A percentile compares a stretch with the other conserved stretches of the same genome.
phyloP scores from a whole-genome alignment of 176 grass and related monocot genomes.

The Oropetium thomaeum region DNA sequence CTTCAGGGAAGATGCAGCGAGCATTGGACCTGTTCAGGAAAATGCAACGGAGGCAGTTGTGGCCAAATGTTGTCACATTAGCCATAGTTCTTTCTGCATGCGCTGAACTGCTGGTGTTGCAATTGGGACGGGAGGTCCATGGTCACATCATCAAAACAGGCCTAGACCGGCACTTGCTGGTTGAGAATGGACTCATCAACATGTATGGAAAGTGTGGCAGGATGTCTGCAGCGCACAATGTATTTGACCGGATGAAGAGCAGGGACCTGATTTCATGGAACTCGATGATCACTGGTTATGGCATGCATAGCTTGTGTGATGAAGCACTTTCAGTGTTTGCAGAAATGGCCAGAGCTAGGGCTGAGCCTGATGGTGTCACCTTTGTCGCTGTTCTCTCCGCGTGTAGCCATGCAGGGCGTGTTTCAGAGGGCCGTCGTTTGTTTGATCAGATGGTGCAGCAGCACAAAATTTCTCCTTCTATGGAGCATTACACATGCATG shows the following conservation, averaged over 20 bases:
- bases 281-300: constrained; percentile 50
- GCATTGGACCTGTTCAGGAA: constrained; percentile 52
- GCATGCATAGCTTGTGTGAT: constrained; percentile 47
- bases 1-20: constrained; percentile 10
- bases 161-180: constrained; percentile 21
- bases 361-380: constrained; percentile 37
- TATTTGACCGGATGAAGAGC: constrained; percentile 39
- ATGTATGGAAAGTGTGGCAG: constrained; percentile 60
- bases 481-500: constrained; percentile 74
- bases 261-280: constrained; percentile 76
- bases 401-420: constrained; percentile 42
- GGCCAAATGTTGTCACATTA: constrained; percentile 42
- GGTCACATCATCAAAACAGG: constrained; percentile 22
- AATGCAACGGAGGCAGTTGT: constrained; percentile 35
- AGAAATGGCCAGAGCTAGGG: constrained; percentile 24
- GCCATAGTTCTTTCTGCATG: constrained; percentile 53
- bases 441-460: constrained; percentile 46
- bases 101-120: constrained; percentile 36
- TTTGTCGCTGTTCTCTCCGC: constrained; percentile 48
- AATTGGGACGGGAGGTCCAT: constrained; percentile 53
- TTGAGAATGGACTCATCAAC: constrained; percentile 46
- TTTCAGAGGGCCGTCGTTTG: constrained; percentile 45
- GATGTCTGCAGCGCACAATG: neutral
- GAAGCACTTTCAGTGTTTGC: constrained; percentile 41
- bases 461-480: constrained; percentile 39